phyloP scores from a whole-genome alignment of 139 green algal species.

The Raphidocelis subcapitata region DNA sequence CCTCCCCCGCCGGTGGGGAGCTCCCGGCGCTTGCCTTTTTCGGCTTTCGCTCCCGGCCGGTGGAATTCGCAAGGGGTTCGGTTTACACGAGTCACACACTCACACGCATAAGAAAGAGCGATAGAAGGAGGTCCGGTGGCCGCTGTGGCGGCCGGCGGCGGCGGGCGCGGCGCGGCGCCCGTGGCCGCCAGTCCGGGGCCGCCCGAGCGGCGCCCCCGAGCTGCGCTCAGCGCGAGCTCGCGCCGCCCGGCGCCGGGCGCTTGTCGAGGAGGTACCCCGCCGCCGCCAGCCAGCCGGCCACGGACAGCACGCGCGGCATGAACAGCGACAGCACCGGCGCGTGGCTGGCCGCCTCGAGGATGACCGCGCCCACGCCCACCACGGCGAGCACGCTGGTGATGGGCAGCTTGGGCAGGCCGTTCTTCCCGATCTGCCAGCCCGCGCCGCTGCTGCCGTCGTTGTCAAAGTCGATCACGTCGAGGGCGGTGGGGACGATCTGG shows the following conservation, averaged over 20 bases:
- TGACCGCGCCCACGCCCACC: slow-evolving; percentile 60
- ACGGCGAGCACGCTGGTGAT: slow-evolving; percentile 71
- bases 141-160: too few species aligned
- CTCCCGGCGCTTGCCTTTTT: too few species aligned
- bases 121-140: too few species aligned
- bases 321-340: slow-evolving; percentile 62
- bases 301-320: slow-evolving; percentile 62
- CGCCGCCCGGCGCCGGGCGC: slow-evolving; percentile 19
- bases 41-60: too few species aligned
- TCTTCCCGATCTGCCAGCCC: slow-evolving; percentile 55
- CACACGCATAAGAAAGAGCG: too few species aligned
- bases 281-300: slow-evolving; percentile 51
- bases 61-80: too few species aligned
- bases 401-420: slow-evolving; percentile 65
- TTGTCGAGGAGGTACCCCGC: slow-evolving; percentile 59
- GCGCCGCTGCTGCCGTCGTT: slow-evolving; percentile 58
- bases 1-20: too few species aligned
- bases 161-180: too few species aligned
- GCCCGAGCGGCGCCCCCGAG: too few species aligned
- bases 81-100: too few species aligned
- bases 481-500: slow-evolving; percentile 56
- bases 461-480: slow-evolving; percentile 55
- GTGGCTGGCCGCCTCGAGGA: slow-evolving; percentile 64
- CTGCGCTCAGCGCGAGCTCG: too few species aligned
- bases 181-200: too few species aligned